Evolutionary conservation across 495 filamentous ascomycete species (phyloP).

Genomic region (Pseudevernia furfuracea): DNA sequence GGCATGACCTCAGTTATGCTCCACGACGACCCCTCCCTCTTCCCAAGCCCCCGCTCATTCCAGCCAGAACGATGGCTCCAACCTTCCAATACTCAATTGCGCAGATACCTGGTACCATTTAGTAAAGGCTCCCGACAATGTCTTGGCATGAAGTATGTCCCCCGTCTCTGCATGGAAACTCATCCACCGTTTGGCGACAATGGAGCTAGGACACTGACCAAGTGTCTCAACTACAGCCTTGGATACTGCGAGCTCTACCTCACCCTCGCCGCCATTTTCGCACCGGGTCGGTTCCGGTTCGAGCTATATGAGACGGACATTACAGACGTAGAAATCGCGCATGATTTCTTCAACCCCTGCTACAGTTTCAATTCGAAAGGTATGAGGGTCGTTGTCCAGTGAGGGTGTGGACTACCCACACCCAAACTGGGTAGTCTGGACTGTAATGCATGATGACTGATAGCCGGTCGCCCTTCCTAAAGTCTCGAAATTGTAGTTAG

Average conservation of each 20-base stretch:
- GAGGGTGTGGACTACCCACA: neutral
- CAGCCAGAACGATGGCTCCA: slow-evolving; percentile 20
- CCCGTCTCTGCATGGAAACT: neutral
- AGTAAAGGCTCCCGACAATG: slow-evolving; percentile 20
- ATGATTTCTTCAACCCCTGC: slow-evolving; percentile 22
- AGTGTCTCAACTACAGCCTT: neutral
- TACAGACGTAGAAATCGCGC: slow-evolving; percentile 22
- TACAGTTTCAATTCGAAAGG: slow-evolving; percentile 22
- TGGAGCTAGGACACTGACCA: neutral
- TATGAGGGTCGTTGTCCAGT: slow-evolving; percentile 18
- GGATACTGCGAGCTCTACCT: slow-evolving; percentile 26
- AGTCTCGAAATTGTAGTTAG: neutral
- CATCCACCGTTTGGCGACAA: neutral
- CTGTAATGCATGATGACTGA: neutral
- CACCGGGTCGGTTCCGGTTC: slow-evolving; percentile 17
- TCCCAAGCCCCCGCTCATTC: slow-evolving; percentile 13
- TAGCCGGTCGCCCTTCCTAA: neutral
- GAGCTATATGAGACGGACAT: slow-evolving; percentile 23
- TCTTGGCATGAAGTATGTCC: slow-evolving; percentile 21
- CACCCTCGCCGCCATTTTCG: slow-evolving; percentile 19
- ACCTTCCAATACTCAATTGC: neutral
- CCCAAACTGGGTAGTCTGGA: neutral
- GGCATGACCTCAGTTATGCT: slow-evolving; percentile 32
- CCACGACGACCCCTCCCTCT: slow-evolving; percentile 28
- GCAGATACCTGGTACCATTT: slow-evolving; percentile 24